phyloP scores from a whole-genome alignment of 768 basidiomycete genomes.

The Cubamyces lactineus region DNA sequence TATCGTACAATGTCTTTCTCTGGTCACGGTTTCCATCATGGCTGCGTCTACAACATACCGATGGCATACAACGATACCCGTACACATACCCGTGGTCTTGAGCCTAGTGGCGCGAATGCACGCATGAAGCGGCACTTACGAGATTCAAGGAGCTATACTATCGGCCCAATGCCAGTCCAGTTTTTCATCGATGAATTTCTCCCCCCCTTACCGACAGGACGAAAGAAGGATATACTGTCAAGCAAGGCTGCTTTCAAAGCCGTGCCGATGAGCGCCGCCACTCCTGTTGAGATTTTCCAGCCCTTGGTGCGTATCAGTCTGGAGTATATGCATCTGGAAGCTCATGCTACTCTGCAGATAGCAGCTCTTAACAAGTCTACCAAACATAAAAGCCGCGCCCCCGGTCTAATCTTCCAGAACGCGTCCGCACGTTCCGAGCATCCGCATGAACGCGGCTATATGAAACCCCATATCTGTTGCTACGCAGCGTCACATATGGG shows the following conservation, averaged over 20 bases:
- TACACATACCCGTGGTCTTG: not conserved
- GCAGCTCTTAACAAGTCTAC: not conserved
- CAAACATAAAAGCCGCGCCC: not conserved
- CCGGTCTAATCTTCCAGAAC: slow-evolving; percentile 1
- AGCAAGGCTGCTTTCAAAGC: not conserved
- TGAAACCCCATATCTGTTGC: slow-evolving; percentile 12
- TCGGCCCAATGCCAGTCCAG: slow-evolving; percentile 1
- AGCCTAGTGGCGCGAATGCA: not conserved
- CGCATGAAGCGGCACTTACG: not conserved
- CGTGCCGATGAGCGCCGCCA: not conserved
- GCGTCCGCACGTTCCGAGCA: not conserved
- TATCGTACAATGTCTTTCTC: no score
- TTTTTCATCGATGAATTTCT: not conserved
- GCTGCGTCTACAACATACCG: not conserved
- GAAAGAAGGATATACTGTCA: not conserved
- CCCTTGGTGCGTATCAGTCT: not conserved
- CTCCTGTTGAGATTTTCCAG: not conserved
- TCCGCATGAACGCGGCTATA: not conserved
- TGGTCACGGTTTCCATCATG: no score
- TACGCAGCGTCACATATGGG: not conserved
- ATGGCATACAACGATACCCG: not conserved
- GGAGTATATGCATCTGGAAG: not conserved
- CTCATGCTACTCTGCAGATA: not conserved
- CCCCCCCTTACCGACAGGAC: not conserved
- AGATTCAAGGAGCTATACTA: not conserved